Percentiles rank a stretch among this genome's conserved stretches.
phyloP scores from a whole-genome alignment of 2,329 filamentous ascomycete species.

The Cadophora luteo-olivacea region DNA sequence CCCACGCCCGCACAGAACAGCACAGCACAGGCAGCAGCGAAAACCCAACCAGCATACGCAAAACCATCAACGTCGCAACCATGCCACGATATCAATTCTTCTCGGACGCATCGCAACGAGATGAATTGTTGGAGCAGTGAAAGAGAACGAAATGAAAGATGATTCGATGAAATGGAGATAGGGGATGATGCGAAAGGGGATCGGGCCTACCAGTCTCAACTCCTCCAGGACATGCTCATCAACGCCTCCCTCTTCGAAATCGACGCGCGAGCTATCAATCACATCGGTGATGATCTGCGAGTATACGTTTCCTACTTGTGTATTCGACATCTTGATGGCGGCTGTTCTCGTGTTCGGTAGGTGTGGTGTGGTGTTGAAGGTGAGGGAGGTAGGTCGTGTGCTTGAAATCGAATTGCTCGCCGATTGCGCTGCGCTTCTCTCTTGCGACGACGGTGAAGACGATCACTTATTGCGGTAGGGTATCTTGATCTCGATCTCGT shows the following conservation, averaged over 20 bases:
- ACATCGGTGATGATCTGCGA: constrained; percentile 81
- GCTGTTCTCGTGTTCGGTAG: constrained; percentile 19
- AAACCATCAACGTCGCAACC: constrained; percentile 2
- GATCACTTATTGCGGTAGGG: background rate
- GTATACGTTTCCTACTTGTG: constrained; percentile 73
- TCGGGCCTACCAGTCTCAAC: constrained; percentile 77
- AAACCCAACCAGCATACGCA: constrained; percentile 4
- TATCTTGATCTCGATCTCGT: too few species aligned
- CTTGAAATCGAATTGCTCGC: background rate
- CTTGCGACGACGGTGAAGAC: background rate
- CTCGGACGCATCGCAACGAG: background rate
- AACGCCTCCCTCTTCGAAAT: constrained; percentile 96
- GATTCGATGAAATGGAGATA: background rate
- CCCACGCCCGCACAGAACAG: constrained; percentile 29
- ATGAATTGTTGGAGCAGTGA: background rate
- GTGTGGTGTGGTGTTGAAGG: constrained; percentile 3
- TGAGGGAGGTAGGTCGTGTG: constrained; percentile 7
- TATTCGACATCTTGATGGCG: constrained; percentile 43
- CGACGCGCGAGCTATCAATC: constrained; percentile 87
- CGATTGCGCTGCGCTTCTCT: background rate
- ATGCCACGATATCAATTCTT: background rate
- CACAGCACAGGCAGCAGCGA: constrained; percentile 26
- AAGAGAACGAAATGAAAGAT: constrained; percentile 2
- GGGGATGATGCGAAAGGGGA: background rate
- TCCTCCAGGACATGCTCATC: constrained; percentile 87